Conservation (phyloP, 1,284 basidiomycete species). For the Boletus semigastroideus region DNA sequence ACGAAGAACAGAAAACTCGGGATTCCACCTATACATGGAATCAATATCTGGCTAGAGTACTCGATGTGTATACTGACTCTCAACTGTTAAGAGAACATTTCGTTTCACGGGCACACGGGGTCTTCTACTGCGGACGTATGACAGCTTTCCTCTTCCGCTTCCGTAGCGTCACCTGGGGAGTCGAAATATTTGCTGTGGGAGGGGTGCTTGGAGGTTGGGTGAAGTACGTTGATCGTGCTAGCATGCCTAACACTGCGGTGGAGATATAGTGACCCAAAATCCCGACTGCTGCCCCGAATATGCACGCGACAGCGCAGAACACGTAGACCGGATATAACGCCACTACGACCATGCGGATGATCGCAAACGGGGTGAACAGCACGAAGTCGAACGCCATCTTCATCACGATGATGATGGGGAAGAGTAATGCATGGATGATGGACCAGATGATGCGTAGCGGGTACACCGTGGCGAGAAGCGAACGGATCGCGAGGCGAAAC, state of each 20-base stretch:
- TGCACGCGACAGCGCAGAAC: conserved; percentile 56
- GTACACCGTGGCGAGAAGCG: conserved; percentile 24
- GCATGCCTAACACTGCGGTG: conserved; percentile 8
- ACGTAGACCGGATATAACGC: conserved; percentile 62
- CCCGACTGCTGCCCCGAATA: conserved; percentile 52
- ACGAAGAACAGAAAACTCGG: background rate
- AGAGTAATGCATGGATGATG: conserved; percentile 46
- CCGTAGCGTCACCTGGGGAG: conserved; percentile 18
- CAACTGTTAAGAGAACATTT: background rate
- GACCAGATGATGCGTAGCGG: conserved; percentile 38
- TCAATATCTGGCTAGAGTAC: background rate
- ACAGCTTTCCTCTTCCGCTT: conserved; percentile 27
- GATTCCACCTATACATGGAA: too few relatives aligned
- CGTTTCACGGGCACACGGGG: background rate
- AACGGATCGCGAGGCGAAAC: conserved; percentile 12
- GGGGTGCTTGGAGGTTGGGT: conserved; percentile 3
- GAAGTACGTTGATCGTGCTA: conserved; percentile 18
- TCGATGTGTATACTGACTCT: background rate
- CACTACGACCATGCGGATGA: conserved; percentile 40
- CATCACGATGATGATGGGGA: conserved; percentile 46
- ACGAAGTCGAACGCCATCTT: conserved; percentile 44
- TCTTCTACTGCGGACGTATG: conserved; percentile 20
- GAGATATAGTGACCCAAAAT: conserved; percentile 40
- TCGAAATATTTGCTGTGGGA: background rate
- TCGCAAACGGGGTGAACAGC: conserved; percentile 46